phyloP scores from a whole-genome alignment of 805 yeast species.

The Wickerhamomyces queroliae region DNA sequence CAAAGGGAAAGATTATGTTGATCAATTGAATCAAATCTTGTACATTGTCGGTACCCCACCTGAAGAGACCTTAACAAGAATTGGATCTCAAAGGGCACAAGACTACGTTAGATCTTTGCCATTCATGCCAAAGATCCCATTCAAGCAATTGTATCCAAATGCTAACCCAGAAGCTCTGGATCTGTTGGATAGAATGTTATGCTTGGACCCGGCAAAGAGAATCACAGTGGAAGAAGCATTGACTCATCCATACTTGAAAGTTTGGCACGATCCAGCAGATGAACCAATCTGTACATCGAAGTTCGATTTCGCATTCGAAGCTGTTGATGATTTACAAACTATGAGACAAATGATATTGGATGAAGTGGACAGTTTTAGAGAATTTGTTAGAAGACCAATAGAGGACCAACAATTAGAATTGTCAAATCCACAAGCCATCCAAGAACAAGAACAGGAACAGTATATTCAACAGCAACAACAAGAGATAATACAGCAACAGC shows the following conservation, averaged over 20 bases:
- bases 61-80: constrained; percentile 57
- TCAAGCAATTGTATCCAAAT: constrained; percentile 62
- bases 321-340: constrained; percentile 67
- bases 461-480: constrained; percentile 4
- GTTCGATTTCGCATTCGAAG: constrained; percentile 82
- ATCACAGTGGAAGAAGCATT: constrained; percentile 87
- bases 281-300: constrained; percentile 79
- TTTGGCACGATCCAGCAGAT: constrained; percentile 92
- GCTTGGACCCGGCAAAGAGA: constrained; percentile 82
- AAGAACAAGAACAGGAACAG: constrained; percentile 11
- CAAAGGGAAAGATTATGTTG: constrained; percentile 94
- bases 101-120: constrained; percentile 87
- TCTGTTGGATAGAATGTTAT: constrained; percentile 66
- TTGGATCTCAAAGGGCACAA: constrained; percentile 86
- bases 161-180: constrained; percentile 89
- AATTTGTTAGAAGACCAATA: constrained; percentile 72
- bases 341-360: constrained; percentile 75
- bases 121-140: constrained; percentile 74
- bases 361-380: constrained; percentile 75
- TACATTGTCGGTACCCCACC: constrained; percentile 90
- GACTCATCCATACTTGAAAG: constrained; percentile 77
- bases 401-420: constrained; percentile 42
- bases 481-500: constrained; percentile 8
- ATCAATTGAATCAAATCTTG: constrained; percentile 85
- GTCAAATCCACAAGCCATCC: constrained; percentile 23